phyloP scores from a whole-genome alignment of 352 stramenopile species.

The Pythium monospermum region DNA sequence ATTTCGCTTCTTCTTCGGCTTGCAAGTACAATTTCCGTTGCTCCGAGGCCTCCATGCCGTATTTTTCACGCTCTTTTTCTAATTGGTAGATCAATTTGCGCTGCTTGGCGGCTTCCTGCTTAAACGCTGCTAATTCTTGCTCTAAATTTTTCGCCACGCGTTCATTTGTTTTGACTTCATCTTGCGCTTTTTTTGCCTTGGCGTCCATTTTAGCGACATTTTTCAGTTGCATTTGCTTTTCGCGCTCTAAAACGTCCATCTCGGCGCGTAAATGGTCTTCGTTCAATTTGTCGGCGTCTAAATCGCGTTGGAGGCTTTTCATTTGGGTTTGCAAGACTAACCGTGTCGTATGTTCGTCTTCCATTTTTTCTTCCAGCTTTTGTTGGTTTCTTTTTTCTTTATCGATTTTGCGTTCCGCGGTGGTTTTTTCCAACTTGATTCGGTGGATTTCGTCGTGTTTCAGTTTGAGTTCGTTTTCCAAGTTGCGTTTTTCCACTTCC shows the following conservation, averaged over 20 bases:
- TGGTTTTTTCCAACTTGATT: constrained; percentile 83
- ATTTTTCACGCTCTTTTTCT: constrained; percentile 92
- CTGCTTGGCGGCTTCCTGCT: constrained; percentile 84
- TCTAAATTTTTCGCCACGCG: constrained; percentile 85
- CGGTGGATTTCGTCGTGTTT: constrained; percentile 80
- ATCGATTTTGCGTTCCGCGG: constrained; percentile 88
- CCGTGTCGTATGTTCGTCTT: constrained; percentile 86
- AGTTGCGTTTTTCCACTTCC: constrained; percentile 68
- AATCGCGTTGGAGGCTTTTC: constrained; percentile 76
- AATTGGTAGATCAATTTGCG: constrained; percentile 89
- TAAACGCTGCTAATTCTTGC: constrained; percentile 77
- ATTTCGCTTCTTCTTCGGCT: constrained; percentile 73
- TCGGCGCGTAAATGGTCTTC: constrained; percentile 70
- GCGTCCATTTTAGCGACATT: constrained; percentile 79
- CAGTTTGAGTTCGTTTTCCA: constrained; percentile 85
- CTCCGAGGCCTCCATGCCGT: constrained; percentile 82
- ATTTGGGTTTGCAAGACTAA: constrained; percentile 77
- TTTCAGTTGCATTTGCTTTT: constrained; percentile 83
- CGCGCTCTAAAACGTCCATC: constrained; percentile 81
- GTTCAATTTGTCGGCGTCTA: constrained; percentile 75
- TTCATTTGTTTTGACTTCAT: constrained; percentile 92
- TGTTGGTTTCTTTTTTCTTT: constrained; percentile 83
- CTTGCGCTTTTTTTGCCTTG: constrained; percentile 80
- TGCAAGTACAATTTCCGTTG: constrained; percentile 83
- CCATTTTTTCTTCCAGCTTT: constrained; percentile 89